phyloP scores from a whole-genome alignment of 2,329 filamentous ascomycete species.

The Fusarium agapanthi region DNA sequence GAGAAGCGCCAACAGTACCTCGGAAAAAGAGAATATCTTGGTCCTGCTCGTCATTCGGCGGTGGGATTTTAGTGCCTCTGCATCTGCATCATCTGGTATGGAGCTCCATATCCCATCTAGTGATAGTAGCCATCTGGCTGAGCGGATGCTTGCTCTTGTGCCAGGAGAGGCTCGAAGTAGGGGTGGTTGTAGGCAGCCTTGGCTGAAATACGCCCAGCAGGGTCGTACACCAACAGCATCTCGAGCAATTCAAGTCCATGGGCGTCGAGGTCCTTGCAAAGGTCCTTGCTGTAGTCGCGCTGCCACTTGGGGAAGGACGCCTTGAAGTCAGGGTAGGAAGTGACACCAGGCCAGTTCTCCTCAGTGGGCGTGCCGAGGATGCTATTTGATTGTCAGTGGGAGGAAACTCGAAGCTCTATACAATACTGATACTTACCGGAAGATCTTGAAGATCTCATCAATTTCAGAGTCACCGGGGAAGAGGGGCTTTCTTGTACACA shows the following conservation, averaged over 20 bases:
- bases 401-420: background rate
- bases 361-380: conserved; percentile 86
- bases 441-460: conserved; percentile 62
- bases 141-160: conserved; percentile 43
- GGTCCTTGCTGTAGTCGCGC: conserved; percentile 69
- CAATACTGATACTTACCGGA: conserved; percentile 67
- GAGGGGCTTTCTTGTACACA: conserved; percentile 92
- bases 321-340: conserved; percentile 95
- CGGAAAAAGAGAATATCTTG: conserved; percentile 19
- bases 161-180: conserved; percentile 70
- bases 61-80: conserved; percentile 28
- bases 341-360: conserved; percentile 86
- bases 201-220: conserved; percentile 84
- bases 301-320: conserved; percentile 91
- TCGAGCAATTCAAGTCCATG: conserved; percentile 73
- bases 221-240: conserved; percentile 84
- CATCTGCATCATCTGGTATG: conserved; percentile 35
- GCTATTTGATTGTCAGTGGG: conserved; percentile 50
- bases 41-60: background rate
- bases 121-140: conserved; percentile 50
- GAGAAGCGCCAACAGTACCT: conserved; percentile 16
- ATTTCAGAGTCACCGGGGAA: conserved; percentile 87
- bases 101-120: conserved; percentile 43
- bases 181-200: conserved; percentile 87
- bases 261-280: conserved; percentile 79